A percentile compares a stretch with the other conserved stretches of the same genome.
Evolutionary conservation across 768 basidiomycete genomes (phyloP).

Genomic region (Chiua virens): DNA sequence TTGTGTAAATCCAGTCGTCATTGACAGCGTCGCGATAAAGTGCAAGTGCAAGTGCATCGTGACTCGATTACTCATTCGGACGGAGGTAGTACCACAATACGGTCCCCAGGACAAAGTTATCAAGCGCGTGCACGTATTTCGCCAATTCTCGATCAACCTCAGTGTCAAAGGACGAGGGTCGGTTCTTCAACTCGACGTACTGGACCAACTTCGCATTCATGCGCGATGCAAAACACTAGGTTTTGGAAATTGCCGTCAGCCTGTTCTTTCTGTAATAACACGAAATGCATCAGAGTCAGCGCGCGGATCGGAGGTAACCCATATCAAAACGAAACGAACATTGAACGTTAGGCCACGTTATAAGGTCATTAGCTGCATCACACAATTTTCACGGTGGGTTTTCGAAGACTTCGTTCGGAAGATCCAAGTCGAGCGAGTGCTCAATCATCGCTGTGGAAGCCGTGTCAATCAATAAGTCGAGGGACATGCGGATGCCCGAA

Average conservation of each 20-base stretch:
- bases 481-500: conserved; percentile 7
- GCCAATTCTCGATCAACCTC: conserved; percentile 34
- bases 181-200: conserved; percentile 32
- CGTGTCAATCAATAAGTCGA: background rate
- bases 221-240: conserved; percentile 40
- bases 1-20: conserved; percentile 10
- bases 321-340: conserved; percentile 18
- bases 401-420: conserved; percentile 38
- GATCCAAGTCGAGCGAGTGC: conserved; percentile 37
- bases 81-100: conserved; percentile 44
- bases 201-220: conserved; percentile 33
- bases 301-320: conserved; percentile 4
- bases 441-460: conserved; percentile 33
- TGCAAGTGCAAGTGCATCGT: background rate
- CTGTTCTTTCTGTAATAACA: conserved; percentile 35
- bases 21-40: conserved; percentile 4
- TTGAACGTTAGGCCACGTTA: conserved; percentile 43
- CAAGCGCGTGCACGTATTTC: conserved; percentile 34
- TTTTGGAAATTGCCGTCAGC: conserved; percentile 41
- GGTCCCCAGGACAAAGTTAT: conserved; percentile 40
- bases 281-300: conserved; percentile 9
- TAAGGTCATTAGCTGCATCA: conserved; percentile 39
- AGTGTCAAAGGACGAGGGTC: conserved; percentile 36
- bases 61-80: conserved; percentile 33
- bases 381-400: conserved; percentile 37